Percentiles rank a stretch among this genome's conserved stretches.
These are phyloP conservation scores for Cocos nucifera DNA, from an alignment of 176 grass and related monocot species.

Conservation along the genomic window DNA sequence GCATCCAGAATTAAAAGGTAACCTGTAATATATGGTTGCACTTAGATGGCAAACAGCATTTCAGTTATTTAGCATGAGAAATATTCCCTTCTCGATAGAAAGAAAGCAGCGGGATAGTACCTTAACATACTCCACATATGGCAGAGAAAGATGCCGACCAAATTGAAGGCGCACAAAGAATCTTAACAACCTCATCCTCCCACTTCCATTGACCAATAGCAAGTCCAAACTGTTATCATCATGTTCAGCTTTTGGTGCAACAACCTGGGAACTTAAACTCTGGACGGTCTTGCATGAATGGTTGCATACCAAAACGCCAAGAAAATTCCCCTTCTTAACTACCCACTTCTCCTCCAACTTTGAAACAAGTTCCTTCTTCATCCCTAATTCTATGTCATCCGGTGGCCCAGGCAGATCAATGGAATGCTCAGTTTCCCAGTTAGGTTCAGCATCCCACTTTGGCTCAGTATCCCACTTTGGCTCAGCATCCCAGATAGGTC, in stretches of 20 bases:
- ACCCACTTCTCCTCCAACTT: slow-evolving; percentile 97
- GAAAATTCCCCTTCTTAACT: slow-evolving; percentile 78
- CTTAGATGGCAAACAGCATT: too few relatives aligned
- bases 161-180: slow-evolving; percentile 91
- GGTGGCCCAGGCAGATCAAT: slow-evolving; percentile 54
- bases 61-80: too few relatives aligned
- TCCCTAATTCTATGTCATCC: slow-evolving; percentile 36
- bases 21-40: too few relatives aligned
- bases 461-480: slow-evolving; percentile 77
- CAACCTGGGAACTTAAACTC: slow-evolving; percentile 90
- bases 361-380: slow-evolving; percentile 57
- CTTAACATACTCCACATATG: slow-evolving; percentile 95
- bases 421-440: slow-evolving; percentile 55
- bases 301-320: slow-evolving; percentile 91
- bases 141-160: slow-evolving; percentile 78
- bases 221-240: slow-evolving; percentile 93
- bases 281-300: slow-evolving; percentile 94
- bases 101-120: slow-evolving; percentile 29
- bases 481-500: slow-evolving; percentile 77
- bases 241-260: slow-evolving; percentile 78
- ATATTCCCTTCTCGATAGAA: too few relatives aligned
- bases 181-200: slow-evolving; percentile 77
- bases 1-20: too few relatives aligned
- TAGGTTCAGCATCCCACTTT: slow-evolving; percentile 58
- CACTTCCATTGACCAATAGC: slow-evolving; percentile 74